Evolutionary conservation across 2,329 filamentous ascomycete species (phyloP), one percentile per base, ranked within the genome.

Genomic region (Penicillium corylophilum): DNA sequence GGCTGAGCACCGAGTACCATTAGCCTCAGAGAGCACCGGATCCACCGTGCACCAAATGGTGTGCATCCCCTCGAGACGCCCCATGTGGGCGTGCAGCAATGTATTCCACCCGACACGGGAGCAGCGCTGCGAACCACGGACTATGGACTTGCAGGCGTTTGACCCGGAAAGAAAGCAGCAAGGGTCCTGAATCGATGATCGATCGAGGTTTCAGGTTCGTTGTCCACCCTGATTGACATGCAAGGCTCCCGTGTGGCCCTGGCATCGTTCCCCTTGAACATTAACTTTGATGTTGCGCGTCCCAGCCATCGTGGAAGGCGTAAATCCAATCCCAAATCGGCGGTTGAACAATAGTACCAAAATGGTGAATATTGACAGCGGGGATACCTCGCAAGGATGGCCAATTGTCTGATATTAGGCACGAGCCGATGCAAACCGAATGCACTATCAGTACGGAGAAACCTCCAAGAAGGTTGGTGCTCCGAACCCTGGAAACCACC

Each of bases 401-500:
- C 39, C 22, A 23, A 18, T 44, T 41, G 24, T 13, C 18, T 29
- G 31, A 18, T 12, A 39, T 44, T 40, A 51, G 38, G 42, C 18
- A 48, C 24, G 31, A 40, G 13, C 46, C 46, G 41, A 39, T 44
- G 38, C 13, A 28, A 48, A 48, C 44, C 29, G 41, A 33, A 33
- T 15, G 44, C 26, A 46, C 23, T 51, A 49, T 22, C 38, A 54
- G 22, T 26, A 24, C 53, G 53, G 51, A 50, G 48, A 46, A 36
- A 18, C 16, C 29, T 58, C 51, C 43, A 44, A 61, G 53, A 61
- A 53, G 49, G 56, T 50, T 58, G 46, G 16, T 42, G 46, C 44
- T 53, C 60, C 60, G 58, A 61, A 55, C 50, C 49, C 49, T 48
- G 61, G 41, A 48, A 35, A 48, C 18, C 10, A 44, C 46, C 15